Evolutionary conservation across 2,329 filamentous ascomycete species (phyloP).

Genomic region (Apiospora aurea): DNA sequence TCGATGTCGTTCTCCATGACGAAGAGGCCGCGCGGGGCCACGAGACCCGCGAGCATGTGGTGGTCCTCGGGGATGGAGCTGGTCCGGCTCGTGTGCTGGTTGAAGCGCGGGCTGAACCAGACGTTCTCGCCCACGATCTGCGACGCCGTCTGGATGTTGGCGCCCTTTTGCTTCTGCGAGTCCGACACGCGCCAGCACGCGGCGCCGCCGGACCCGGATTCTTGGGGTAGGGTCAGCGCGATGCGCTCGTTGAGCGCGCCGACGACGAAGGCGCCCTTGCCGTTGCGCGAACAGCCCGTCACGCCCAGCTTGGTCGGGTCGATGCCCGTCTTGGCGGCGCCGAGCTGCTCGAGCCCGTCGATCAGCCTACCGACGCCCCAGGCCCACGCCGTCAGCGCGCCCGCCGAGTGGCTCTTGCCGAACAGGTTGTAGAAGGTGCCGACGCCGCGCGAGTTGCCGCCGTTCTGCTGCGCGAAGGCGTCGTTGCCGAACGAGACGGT

Average conservation of each 20-base stretch:
- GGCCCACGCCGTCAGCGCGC: constrained; percentile 67
- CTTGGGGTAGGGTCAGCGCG: constrained; percentile 67
- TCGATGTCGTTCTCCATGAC: constrained; percentile 66
- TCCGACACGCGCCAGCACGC: constrained; percentile 67
- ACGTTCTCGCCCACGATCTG: constrained; percentile 68
- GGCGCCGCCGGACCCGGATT: constrained; percentile 67
- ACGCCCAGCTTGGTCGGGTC: constrained; percentile 59
- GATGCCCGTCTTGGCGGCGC: constrained; percentile 53
- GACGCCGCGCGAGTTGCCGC: constrained; percentile 55
- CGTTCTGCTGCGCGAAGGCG: constrained; percentile 59
- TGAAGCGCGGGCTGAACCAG: constrained; percentile 66
- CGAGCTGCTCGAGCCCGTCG: constrained; percentile 62
- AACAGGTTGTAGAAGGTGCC: constrained; percentile 68
- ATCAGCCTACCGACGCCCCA: constrained; percentile 69
- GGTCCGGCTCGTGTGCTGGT: constrained; percentile 56
- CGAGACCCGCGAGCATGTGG: constrained; percentile 63
- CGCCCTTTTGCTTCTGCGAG: constrained; percentile 55
- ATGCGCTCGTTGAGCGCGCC: constrained; percentile 66
- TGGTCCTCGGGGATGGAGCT: constrained; percentile 61
- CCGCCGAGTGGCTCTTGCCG: constrained; percentile 60
- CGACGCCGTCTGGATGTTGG: constrained; percentile 66
- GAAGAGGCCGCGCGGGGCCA: constrained; percentile 62
- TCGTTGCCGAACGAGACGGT: constrained; percentile 67
- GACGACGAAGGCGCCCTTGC: constrained; percentile 68
- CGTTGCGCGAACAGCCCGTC: constrained; percentile 70